Base-by-base conservation (phyloP, 2,329 filamentous ascomycete species). In the Apiospora saccharicola region DNA sequence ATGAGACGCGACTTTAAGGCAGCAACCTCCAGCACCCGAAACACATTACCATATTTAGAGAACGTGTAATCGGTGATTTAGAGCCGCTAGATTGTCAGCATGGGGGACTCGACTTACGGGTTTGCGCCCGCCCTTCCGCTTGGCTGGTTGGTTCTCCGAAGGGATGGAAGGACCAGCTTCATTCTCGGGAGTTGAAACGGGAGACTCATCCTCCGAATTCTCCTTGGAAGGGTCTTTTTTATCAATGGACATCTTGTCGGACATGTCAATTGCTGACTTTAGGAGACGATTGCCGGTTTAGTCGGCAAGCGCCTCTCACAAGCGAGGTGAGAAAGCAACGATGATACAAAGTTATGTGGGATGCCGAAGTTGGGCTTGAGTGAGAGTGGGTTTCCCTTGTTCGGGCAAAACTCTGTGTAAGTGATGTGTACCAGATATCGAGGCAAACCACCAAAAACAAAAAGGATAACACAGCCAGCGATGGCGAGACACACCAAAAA, bases 81-180 rank as follows among this genome's bases (percentile, higher is more conserved):
- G 8, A n/a, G 51, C 26, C 7, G 41, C 30, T n/a, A n/a, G 34
- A 24, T 41, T 6, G 22, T 12, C 19, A n/a, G 57, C 16, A 41
- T 41, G 34, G 57, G 30, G 34, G n/a, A 24, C 53, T 34, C 7
- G n/a, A 83, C 89, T 83, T 91, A 98, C 96, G 80, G 96, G 96
- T 87, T 98, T 99, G 80, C 96, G 92, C 74, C 96, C 96, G 80
- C 96, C 96, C 87, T 99, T 99, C 80, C 96, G 91, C 88, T 99
- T 99, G 81, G 95, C 95, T 75, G 90, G 90, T 80, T 89, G 89
- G 76, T 82, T 83, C 78, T 90, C 89, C 76, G 87, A 87, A 41
- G 83, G 80, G 68, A 78, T 78, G 72, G 81, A 79, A 71, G 82
- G 77, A 69, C 82, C 79, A 67, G 83, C 82, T 70, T 91, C 90